Conservation (phyloP, 2,329 filamentous ascomycete species). For the Xylariaceae sp. region DNA sequence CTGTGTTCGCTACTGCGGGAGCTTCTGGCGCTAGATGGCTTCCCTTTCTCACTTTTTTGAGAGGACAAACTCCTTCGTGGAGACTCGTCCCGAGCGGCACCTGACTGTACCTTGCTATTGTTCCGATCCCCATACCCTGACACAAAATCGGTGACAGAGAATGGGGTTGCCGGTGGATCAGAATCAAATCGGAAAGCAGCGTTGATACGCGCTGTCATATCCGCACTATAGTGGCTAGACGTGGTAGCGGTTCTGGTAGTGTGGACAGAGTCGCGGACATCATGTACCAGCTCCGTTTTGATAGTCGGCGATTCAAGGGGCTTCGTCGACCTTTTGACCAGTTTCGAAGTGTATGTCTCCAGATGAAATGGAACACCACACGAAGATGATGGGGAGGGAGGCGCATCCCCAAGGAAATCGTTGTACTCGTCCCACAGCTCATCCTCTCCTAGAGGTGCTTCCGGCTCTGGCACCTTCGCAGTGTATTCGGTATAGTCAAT, state of each 20-base stretch:
- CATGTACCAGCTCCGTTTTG: conserved; percentile 25
- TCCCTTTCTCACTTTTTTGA: conserved; percentile 21
- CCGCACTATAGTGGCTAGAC: conserved; percentile 52
- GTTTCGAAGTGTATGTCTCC: conserved; percentile 42
- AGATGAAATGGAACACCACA: conserved; percentile 54
- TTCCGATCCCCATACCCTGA: conserved; percentile 38
- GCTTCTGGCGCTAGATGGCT: conserved; percentile 28
- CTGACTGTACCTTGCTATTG: conserved; percentile 22
- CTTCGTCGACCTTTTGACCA: conserved; percentile 33
- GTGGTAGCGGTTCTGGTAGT: conserved; percentile 33
- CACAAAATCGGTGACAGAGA: conserved; percentile 41
- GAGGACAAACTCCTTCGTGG: conserved; percentile 31
- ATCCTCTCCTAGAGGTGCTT: conserved; percentile 67
- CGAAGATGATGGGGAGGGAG: conserved; percentile 53
- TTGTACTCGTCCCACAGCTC: conserved; percentile 95
- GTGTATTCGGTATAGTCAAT: conserved; percentile 59
- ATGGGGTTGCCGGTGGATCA: conserved; percentile 41
- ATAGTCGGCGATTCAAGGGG: conserved; percentile 48
- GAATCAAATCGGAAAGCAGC: conserved; percentile 41
- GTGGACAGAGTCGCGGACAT: conserved; percentile 31
- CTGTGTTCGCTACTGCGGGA: conserved; percentile 46
- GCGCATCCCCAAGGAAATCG: conserved; percentile 70
- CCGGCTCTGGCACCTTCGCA: conserved; percentile 60
- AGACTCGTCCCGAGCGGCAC: conserved; percentile 14
- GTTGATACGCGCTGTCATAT: conserved; percentile 51